Conservation (phyloP, 441 rosid species). For the Gossypium gossypioides region DNA sequence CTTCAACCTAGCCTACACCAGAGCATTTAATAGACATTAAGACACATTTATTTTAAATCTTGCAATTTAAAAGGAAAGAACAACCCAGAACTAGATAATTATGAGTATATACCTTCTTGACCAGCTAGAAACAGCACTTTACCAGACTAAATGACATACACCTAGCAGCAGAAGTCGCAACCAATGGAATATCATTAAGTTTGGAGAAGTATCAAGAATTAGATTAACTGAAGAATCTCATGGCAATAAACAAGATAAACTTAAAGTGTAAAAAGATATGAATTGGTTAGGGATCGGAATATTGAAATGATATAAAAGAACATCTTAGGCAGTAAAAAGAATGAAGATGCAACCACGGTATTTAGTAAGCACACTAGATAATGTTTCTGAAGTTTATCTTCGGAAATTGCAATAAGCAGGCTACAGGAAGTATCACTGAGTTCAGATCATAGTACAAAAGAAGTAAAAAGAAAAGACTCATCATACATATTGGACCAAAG, state of each 20-base stretch:
- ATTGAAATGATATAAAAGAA: background rate
- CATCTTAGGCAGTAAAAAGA: background rate
- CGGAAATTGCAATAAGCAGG: background rate
- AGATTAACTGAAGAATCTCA: background rate
- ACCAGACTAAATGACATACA: background rate
- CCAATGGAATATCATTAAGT: background rate
- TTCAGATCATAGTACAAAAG: background rate
- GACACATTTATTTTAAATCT: background rate
- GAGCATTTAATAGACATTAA: background rate
- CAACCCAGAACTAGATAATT: background rate
- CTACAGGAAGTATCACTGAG: background rate
- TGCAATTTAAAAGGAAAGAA: background rate
- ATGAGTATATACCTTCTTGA: background rate
- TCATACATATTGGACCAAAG: background rate
- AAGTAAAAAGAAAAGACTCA: background rate
- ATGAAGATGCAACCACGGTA: background rate
- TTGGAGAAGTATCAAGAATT: background rate
- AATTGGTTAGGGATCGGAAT: background rate
- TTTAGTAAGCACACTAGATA: background rate
- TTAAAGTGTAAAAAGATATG: background rate
- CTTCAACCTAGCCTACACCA: constrained; percentile 17
- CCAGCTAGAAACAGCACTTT: constrained; percentile 2
- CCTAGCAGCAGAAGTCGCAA: background rate
- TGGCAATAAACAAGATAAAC: background rate
- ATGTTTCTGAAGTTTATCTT: background rate